phyloP scores from a whole-genome alignment of 2,329 filamentous ascomycete genomes.

The Parafenestella ontariensis region DNA sequence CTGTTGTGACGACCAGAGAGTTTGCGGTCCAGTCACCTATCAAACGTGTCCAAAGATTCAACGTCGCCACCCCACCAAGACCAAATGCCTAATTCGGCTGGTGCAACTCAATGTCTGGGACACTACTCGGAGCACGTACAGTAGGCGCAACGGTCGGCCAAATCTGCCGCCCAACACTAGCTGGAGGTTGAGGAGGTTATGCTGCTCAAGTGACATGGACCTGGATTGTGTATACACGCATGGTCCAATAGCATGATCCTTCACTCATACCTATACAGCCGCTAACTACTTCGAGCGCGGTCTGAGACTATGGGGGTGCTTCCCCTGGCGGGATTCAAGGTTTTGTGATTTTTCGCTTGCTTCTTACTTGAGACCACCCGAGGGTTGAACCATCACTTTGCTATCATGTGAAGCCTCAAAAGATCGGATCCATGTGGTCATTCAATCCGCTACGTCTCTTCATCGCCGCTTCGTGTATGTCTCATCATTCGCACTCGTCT shows the following conservation, averaged over 20 bases:
- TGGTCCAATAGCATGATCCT: neutral
- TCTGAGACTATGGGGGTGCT: neutral
- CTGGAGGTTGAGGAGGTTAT: neutral
- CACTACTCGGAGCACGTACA: conserved; percentile 21
- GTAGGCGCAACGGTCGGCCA: conserved; percentile 22
- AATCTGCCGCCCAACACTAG: conserved; percentile 3
- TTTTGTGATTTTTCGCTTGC: too few species aligned
- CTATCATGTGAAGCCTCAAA: too few species aligned
- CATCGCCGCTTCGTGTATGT: neutral
- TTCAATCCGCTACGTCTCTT: neutral
- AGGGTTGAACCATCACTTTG: too few species aligned
- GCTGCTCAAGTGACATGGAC: neutral
- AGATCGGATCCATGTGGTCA: too few species aligned
- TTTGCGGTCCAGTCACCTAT: neutral
- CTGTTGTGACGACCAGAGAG: neutral
- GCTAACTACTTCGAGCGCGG: neutral
- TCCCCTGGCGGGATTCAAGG: too few species aligned
- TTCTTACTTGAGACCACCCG: too few species aligned
- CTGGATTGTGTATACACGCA: neutral
- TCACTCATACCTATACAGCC: neutral
- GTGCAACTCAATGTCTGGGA: conserved; percentile 13
- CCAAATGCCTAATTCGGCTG: neutral
- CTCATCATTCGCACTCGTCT: neutral
- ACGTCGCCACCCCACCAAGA: neutral
- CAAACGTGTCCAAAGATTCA: neutral